Evolutionary conservation across 768 basidiomycete genomes (phyloP).

Genomic region (Macrolepiota dolichaula): DNA sequence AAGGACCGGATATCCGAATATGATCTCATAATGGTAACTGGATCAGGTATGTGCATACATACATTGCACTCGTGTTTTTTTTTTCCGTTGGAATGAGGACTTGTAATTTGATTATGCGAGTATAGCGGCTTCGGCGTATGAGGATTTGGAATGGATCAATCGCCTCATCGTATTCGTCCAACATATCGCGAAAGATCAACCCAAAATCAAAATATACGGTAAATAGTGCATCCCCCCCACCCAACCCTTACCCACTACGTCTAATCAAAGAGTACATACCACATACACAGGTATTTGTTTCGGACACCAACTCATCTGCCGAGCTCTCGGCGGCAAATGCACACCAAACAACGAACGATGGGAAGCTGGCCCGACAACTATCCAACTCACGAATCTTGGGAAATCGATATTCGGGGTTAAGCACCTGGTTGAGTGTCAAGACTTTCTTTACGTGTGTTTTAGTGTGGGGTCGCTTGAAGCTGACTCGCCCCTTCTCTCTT

Average conservation of each 20-base stretch:
- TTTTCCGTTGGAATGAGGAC: neutral
- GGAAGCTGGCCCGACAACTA: constrained; percentile 76
- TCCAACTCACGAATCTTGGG: constrained; percentile 68
- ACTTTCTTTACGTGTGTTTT: too few relatives aligned
- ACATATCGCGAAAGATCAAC: constrained; percentile 44
- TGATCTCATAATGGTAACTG: constrained; percentile 75
- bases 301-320: constrained; percentile 73
- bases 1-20: constrained; percentile 49
- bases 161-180: constrained; percentile 58
- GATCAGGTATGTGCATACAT: constrained; percentile 80
- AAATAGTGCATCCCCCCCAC: too few relatives aligned
- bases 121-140: constrained; percentile 75
- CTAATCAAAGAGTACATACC: neutral
- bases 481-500: neutral
- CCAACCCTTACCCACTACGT: too few relatives aligned
- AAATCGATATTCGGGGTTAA: constrained; percentile 61
- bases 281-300: constrained; percentile 75
- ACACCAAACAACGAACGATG: constrained; percentile 65
- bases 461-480: neutral
- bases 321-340: constrained; percentile 71
- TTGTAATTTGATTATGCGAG: neutral
- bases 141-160: constrained; percentile 74
- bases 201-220: constrained; percentile 73
- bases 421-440: constrained; percentile 25
- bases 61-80: too few relatives aligned